These are phyloP conservation scores for Lachnellula willkommii DNA, from an alignment of 2,329 filamentous ascomycete genomes.

Conservation along the genomic window DNA sequence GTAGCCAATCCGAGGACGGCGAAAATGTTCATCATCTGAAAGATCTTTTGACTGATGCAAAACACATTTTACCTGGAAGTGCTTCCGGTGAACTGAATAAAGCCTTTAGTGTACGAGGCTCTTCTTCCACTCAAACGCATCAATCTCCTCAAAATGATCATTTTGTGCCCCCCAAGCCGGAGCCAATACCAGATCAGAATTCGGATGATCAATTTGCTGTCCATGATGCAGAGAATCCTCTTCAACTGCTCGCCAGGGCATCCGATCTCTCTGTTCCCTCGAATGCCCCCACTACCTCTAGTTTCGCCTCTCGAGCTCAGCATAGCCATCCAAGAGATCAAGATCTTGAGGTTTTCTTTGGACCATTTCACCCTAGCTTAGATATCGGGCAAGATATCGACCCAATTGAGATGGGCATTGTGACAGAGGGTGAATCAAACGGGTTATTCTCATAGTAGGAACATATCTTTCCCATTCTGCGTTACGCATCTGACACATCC, in stretches of 20 bases:
- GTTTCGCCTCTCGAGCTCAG: conserved; percentile 8
- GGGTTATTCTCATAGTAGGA: conserved; percentile 59
- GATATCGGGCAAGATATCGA: conserved; percentile 62
- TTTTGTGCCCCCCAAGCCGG: background rate
- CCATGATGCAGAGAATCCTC: conserved; percentile 69
- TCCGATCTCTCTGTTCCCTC: conserved; percentile 50
- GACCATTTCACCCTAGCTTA: conserved; percentile 55
- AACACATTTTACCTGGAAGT: conserved; percentile 33
- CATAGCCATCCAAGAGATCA: conserved; percentile 34
- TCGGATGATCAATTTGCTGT: conserved; percentile 52
- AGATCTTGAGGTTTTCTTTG: conserved; percentile 61
- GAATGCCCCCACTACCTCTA: conserved; percentile 1
- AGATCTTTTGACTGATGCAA: conserved; percentile 45
- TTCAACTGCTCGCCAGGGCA: conserved; percentile 67
- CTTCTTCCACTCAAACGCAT: conserved; percentile 2
- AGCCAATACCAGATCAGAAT: conserved; percentile 6
- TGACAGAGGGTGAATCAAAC: conserved; percentile 59
- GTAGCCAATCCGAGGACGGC: conserved; percentile 37
- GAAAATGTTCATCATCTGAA: conserved; percentile 41
- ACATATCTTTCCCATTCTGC: background rate
- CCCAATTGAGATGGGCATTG: conserved; percentile 64
- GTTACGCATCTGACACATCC: background rate
- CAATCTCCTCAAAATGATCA: background rate
- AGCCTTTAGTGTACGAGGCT: background rate
- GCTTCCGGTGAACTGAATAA: conserved; percentile 16